Percentiles rank a stretch among this genome's conserved stretches.
phyloP scores from a whole-genome alignment of 768 basidiomycete genomes.

The Arthromyces matolae region DNA sequence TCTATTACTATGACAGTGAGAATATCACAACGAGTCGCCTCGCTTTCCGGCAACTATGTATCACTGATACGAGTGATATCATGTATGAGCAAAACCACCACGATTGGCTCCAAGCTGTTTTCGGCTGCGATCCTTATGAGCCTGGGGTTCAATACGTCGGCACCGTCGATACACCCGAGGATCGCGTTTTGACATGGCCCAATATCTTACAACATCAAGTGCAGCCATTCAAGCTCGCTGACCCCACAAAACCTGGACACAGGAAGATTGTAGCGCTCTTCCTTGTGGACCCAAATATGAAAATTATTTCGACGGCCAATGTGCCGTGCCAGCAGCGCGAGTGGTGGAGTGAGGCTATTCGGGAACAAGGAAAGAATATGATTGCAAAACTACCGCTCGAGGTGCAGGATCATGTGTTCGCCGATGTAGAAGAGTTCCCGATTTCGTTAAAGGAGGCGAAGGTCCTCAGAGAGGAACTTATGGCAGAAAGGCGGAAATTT shows the following conservation, averaged over 20 bases:
- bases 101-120: slow-evolving; percentile 11
- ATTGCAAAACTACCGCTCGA: slow-evolving; percentile 24
- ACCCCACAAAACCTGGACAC: slow-evolving; percentile 12
- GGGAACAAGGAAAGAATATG: slow-evolving; percentile 6
- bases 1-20: slow-evolving; percentile 16
- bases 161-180: slow-evolving; percentile 10
- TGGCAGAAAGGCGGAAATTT: too few species aligned
- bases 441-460: slow-evolving; percentile 23
- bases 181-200: slow-evolving; percentile 12
- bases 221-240: slow-evolving; percentile 8
- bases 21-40: slow-evolving; percentile 12
- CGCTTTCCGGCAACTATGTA: slow-evolving; percentile 10
- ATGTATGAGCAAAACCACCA: slow-evolving; percentile 1
- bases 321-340: slow-evolving; percentile 25
- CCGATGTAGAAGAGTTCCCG: slow-evolving; percentile 20
- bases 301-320: slow-evolving; percentile 23
- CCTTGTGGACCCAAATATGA: slow-evolving; percentile 19
- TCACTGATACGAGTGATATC: background rate
- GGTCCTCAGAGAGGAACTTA: slow-evolving; percentile 20
- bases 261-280: slow-evolving; percentile 16
- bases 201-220: slow-evolving; percentile 15
- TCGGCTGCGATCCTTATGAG: background rate
- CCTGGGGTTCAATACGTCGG: slow-evolving; percentile 9
- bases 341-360: slow-evolving; percentile 19
- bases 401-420: slow-evolving; percentile 16